Conservation (phyloP, 495 filamentous ascomycete genomes). For the Talaromyces nanjingensis region DNA sequence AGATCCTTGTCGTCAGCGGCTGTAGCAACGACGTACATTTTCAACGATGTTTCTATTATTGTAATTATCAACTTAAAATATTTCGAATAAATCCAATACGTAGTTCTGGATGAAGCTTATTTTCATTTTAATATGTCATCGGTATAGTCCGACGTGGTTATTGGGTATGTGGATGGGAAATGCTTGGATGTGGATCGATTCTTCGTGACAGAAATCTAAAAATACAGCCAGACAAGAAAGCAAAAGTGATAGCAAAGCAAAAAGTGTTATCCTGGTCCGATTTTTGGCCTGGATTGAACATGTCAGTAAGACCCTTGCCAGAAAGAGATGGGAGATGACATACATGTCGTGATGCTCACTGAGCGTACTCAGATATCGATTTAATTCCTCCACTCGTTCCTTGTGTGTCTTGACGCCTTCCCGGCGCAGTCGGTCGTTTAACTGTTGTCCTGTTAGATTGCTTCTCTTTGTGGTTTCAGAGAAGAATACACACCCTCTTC, state of each 20-base stretch:
- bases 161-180: background rate
- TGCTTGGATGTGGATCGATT: background rate
- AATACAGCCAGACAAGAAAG: slow-evolving; percentile 4
- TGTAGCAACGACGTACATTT: background rate
- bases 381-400: slow-evolving; percentile 91
- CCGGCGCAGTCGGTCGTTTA: slow-evolving; percentile 68
- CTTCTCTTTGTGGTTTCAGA: background rate
- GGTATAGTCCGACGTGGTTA: background rate
- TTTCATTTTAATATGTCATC: background rate
- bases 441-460: slow-evolving; percentile 20
- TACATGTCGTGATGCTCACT: slow-evolving; percentile 98
- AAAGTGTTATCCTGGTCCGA: slow-evolving; percentile 57
- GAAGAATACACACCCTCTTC: slow-evolving; percentile 56
- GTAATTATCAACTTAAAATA: background rate
- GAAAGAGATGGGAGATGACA: slow-evolving; percentile 18
- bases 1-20: slow-evolving; percentile 6
- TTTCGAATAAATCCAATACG: background rate
- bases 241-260: background rate
- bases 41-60: background rate
- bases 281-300: slow-evolving; percentile 51
- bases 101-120: background rate
- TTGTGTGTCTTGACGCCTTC: slow-evolving; percentile 94
- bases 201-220: background rate
- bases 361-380: slow-evolving; percentile 82
- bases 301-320: slow-evolving; percentile 8